A percentile compares a stretch with the other conserved stretches of the same genome.
phyloP scores from a whole-genome alignment of 2,329 filamentous ascomycete species.

The Orbilia javanica region DNA sequence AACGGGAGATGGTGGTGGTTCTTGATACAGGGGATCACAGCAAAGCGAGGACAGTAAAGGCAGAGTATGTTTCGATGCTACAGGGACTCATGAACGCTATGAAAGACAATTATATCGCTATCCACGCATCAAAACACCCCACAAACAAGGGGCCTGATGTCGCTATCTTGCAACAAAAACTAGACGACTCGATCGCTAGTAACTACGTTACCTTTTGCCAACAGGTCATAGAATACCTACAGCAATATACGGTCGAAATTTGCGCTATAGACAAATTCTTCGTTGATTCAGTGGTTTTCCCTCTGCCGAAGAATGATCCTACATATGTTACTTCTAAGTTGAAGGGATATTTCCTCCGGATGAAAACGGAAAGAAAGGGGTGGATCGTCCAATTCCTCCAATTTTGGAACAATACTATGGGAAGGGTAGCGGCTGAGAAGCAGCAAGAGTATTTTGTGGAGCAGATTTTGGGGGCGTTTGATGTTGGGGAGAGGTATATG shows the following conservation, averaged over 20 bases:
- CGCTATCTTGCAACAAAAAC: neutral
- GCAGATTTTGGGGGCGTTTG: slow-evolving; percentile 68
- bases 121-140: slow-evolving; percentile 63
- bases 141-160: slow-evolving; percentile 1
- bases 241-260: slow-evolving; percentile 73
- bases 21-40: slow-evolving; percentile 57
- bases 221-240: slow-evolving; percentile 71
- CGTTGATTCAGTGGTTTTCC: slow-evolving; percentile 70
- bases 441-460: slow-evolving; percentile 71
- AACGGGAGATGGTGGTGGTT: slow-evolving; percentile 66
- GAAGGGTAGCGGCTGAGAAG: slow-evolving; percentile 72
- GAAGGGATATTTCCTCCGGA: slow-evolving; percentile 72
- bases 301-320: slow-evolving; percentile 72
- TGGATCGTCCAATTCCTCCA: slow-evolving; percentile 70
- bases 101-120: slow-evolving; percentile 73
- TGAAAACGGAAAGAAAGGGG: slow-evolving; percentile 66
- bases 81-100: slow-evolving; percentile 73
- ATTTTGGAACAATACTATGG: slow-evolving; percentile 73
- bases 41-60: slow-evolving; percentile 64
- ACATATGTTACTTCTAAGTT: slow-evolving; percentile 74
- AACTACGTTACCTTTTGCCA: slow-evolving; percentile 74
- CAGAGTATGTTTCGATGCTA: slow-evolving; percentile 69
- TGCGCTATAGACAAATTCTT: slow-evolving; percentile 68
- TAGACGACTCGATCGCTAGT: slow-evolving; percentile 28
- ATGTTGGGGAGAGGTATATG: slow-evolving; percentile 26